These are phyloP conservation scores for Phytopythium mirpurense DNA, from an alignment of 352 stramenopile species.

Conservation along the genomic window DNA sequence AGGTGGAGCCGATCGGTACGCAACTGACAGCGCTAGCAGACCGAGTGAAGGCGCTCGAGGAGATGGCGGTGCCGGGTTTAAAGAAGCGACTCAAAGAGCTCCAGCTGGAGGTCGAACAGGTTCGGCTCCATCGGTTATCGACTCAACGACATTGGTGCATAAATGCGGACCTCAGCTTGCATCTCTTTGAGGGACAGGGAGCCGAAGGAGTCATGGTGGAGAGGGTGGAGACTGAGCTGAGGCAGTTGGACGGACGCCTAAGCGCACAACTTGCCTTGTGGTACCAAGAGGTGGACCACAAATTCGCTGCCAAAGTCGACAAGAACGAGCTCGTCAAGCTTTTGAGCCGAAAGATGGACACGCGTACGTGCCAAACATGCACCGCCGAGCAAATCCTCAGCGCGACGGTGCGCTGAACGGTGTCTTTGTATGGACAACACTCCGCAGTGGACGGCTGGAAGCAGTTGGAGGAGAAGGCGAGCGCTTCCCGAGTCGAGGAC, in stretches of 20 bases:
- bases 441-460: slow-evolving; percentile 36
- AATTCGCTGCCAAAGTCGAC: slow-evolving; percentile 17
- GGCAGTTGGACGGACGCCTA: slow-evolving; percentile 15
- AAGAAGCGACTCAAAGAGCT: slow-evolving; percentile 11
- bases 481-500: slow-evolving; percentile 23
- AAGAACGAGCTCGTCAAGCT: slow-evolving; percentile 28
- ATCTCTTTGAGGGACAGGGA: slow-evolving; percentile 9
- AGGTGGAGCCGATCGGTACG: not conserved
- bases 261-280: slow-evolving; percentile 13
- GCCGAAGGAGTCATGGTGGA: slow-evolving; percentile 8
- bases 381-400: no score
- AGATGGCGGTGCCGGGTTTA: not conserved
- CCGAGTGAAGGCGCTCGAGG: slow-evolving; percentile 8
- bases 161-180: no score
- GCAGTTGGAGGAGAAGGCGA: slow-evolving; percentile 30
- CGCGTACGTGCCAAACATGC: slow-evolving; percentile 14
- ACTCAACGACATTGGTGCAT: no score
- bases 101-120: not conserved
- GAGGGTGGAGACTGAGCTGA: slow-evolving; percentile 8
- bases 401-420: no score
- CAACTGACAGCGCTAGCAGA: slow-evolving; percentile 8
- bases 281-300: slow-evolving; percentile 17
- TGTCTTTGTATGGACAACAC: not conserved
- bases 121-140: not conserved
- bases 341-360: slow-evolving; percentile 37